Conservation (phyloP, 2,329 filamentous ascomycete genomes). For the Aureobasidium sp. region DNA sequence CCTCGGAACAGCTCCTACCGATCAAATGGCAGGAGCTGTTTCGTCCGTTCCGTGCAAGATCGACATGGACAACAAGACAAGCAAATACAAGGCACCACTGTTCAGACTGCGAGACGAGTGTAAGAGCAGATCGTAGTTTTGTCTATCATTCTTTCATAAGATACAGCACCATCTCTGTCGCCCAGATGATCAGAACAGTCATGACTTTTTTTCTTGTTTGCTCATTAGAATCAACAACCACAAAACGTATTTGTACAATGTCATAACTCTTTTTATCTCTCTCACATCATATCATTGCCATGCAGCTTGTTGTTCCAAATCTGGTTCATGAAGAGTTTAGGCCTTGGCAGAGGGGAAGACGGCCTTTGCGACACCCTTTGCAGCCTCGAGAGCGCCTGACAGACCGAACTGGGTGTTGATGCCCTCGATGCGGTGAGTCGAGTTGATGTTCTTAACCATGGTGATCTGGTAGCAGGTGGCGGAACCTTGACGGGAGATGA, state of each 20-base stretch:
- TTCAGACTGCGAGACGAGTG: not conserved
- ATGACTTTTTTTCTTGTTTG: conserved; percentile 8
- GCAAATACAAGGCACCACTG: not conserved
- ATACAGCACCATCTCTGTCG: not conserved
- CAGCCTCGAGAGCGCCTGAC: conserved; percentile 54
- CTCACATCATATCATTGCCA: not conserved
- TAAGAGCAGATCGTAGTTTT: not conserved
- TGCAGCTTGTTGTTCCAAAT: not conserved
- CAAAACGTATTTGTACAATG: conserved; percentile 10
- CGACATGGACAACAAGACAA: not conserved
- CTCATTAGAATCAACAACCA: conserved; percentile 1
- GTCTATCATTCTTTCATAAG: conserved; percentile 5
- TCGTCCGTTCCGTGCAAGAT: not conserved
- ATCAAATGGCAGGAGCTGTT: not conserved
- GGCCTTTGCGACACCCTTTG: conserved; percentile 32
- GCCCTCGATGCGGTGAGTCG: conserved; percentile 73
- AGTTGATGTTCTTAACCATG: conserved; percentile 84
- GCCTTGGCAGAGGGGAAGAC: conserved; percentile 26
- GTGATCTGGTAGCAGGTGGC: conserved; percentile 85
- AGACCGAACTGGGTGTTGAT: conserved; percentile 63
- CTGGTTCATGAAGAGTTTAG: not conserved
- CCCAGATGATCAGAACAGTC: not conserved
- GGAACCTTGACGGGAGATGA: conserved; percentile 73
- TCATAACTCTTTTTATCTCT: not conserved
- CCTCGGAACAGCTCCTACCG: not conserved